A percentile compares a stretch with the other conserved stretches of the same genome.
These are phyloP conservation scores for Cryptosporidium viatorum DNA, from an alignment of 169 alveolate genomes.

Conservation along the genomic window DNA sequence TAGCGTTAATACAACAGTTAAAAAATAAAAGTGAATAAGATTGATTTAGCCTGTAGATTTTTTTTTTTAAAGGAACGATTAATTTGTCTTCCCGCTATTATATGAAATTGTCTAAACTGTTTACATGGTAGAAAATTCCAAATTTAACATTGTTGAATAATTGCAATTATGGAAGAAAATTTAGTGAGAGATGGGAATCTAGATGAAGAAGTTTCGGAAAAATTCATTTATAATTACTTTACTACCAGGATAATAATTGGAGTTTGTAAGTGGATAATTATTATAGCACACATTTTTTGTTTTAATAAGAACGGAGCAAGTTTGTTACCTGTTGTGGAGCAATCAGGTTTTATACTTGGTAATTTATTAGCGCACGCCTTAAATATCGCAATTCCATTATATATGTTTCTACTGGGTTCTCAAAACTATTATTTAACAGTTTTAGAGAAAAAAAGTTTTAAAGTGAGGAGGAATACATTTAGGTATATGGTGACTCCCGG, in stretches of 20 bases:
- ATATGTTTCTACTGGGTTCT: conserved; percentile 8
- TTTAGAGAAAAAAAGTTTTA: neutral
- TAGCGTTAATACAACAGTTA: neutral
- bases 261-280: conserved; percentile 7
- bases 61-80: neutral
- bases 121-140: neutral
- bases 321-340: neutral
- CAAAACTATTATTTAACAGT: conserved; percentile 6
- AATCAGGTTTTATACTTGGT: neutral
- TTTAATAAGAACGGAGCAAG: conserved; percentile 2
- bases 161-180: neutral
- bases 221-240: neutral
- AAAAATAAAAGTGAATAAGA: too few relatives aligned
- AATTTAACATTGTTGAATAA: neutral
- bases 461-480: neutral
- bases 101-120: conserved; percentile 1
- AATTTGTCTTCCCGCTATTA: conserved; percentile 4
- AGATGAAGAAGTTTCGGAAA: conserved; percentile 4
- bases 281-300: neutral
- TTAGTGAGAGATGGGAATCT: neutral
- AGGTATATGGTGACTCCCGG: neutral
- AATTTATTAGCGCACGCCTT: neutral
- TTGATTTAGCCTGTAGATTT: too few relatives aligned
- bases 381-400: neutral
- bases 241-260: conserved; percentile 4